Evolutionary conservation across 2,329 filamentous ascomycete genomes (phyloP), one percentile per base, ranked within the genome.

Genomic region (Metarhizium anisopliae): DNA sequence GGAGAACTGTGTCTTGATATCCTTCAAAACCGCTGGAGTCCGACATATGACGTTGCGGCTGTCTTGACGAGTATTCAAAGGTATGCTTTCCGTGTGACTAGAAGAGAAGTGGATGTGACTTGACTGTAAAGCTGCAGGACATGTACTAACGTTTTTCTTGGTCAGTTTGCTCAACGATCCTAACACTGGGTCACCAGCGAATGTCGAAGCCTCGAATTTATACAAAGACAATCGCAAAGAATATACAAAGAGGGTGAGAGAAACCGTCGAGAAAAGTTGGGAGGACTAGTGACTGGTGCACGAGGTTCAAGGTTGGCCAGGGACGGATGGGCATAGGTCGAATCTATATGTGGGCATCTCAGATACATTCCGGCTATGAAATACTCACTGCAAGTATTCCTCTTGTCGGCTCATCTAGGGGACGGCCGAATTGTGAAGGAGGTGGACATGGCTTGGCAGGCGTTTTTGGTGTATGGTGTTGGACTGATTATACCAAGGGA

Each of bases 261-360:
- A 97, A 77, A 96, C 93, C 0, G 94, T 99, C 16, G 94, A 99
- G 79, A 97, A 96, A 83, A 97, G 93, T 76, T 99, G 94, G 94
- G 94, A 97, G 61, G 93, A 96, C 67, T 95, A 65, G 69, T 52
- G 10, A 25, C 20, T 45, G 6, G 7, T 18, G n/a, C 42, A 45
- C 42, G 14, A 14, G 6, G 40, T 20, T 18, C n/a, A 20, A 16
- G 49, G 49, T 38, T n/a, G 49, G 32, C 13, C 35, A 29, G 30
- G 43, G 45, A 38, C 45, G 25, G 36, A 29, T 25, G 40, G 30
- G 25, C 51, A 14, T 32, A 45, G 2, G 13, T n/a, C 3, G 25
- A 30, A 49, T 6, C n/a, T 16, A 49, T 29, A 14, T 29, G 18
- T 30, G 25, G 45, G 20, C 45, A 30, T 49, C 7, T 49, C 45